phyloP scores from a whole-genome alignment of 345 rosid species.

The Populus tremula region DNA sequence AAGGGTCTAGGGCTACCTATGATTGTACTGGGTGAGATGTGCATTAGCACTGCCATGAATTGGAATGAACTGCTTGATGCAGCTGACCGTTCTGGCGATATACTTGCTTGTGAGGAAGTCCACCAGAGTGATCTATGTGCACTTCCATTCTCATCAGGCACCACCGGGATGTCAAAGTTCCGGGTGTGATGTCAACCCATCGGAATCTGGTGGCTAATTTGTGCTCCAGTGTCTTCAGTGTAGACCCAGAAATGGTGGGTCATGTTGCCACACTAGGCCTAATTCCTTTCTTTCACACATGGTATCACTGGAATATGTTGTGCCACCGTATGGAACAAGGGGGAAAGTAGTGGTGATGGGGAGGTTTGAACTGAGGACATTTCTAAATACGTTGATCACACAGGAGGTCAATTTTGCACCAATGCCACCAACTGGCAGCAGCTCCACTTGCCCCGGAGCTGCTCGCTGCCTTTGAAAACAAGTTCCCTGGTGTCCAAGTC shows the following conservation, averaged over 20 bases:
- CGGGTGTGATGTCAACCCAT: conserved; percentile 87
- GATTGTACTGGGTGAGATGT: conserved; percentile 53
- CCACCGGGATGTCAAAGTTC: conserved; percentile 90
- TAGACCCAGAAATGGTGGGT: conserved; percentile 65
- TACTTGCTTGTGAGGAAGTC: conserved; percentile 28
- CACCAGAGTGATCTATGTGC: conserved; percentile 76
- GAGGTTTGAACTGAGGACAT: conserved; percentile 68
- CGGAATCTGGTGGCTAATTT: conserved; percentile 79
- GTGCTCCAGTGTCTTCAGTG: conserved; percentile 78
- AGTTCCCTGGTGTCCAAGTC: conserved; percentile 78
- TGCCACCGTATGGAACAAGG: conserved; percentile 79
- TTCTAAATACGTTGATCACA: conserved; percentile 59
- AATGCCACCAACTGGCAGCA: conserved; percentile 84
- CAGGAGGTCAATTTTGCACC: conserved; percentile 89
- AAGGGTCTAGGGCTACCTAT: conserved; percentile 52
- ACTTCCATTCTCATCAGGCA: conserved; percentile 96
- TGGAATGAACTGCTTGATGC: conserved; percentile 78
- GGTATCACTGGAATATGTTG: conserved; percentile 88
- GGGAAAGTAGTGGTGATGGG: conserved; percentile 87
- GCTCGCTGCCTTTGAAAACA: conserved; percentile 57
- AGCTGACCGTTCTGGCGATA: conserved; percentile 51
- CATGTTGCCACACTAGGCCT: conserved; percentile 64
- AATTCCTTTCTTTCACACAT: conserved; percentile 87
- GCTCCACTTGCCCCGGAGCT: conserved; percentile 90
- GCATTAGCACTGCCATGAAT: conserved; percentile 51